These are phyloP conservation scores for Actinomortierella wolfii DNA, from an alignment of 371 early-diverging fungal species.

Conservation along the genomic window DNA sequence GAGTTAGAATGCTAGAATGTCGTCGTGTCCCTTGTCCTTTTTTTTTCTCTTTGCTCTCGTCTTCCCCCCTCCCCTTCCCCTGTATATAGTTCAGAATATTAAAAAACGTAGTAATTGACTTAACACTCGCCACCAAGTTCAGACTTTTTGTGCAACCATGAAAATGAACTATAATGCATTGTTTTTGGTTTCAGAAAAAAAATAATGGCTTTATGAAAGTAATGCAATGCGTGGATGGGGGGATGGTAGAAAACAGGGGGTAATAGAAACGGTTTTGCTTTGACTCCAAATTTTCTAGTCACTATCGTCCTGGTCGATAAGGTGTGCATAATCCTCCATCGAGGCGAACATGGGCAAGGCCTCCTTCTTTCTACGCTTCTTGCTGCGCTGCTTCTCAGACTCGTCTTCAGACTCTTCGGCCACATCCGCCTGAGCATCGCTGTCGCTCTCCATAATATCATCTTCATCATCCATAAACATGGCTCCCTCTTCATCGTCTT, in stretches of 20 bases:
- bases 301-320: conserved; percentile 57
- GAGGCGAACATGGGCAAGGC: conserved; percentile 73
- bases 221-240: not conserved
- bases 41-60: conserved; percentile 4
- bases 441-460: conserved; percentile 36
- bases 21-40: no score
- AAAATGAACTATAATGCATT: not conserved
- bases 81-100: not conserved
- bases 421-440: conserved; percentile 20
- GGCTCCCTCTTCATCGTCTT: conserved; percentile 50
- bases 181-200: not conserved
- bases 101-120: not conserved
- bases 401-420: conserved; percentile 40
- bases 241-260: not conserved
- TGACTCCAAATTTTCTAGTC: conserved; percentile 14
- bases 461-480: conserved; percentile 44
- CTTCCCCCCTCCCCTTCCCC: not conserved
- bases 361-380: conserved; percentile 63
- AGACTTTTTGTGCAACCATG: not conserved
- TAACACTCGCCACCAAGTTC: no score
- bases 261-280: not conserved
- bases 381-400: conserved; percentile 25
- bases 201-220: not conserved
- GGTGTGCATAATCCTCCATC: conserved; percentile 73
- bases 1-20: no score